These are phyloP conservation scores for Scleromitrula shiraiana DNA, from an alignment of 2,329 filamentous ascomycete species.

Conservation along the genomic window DNA sequence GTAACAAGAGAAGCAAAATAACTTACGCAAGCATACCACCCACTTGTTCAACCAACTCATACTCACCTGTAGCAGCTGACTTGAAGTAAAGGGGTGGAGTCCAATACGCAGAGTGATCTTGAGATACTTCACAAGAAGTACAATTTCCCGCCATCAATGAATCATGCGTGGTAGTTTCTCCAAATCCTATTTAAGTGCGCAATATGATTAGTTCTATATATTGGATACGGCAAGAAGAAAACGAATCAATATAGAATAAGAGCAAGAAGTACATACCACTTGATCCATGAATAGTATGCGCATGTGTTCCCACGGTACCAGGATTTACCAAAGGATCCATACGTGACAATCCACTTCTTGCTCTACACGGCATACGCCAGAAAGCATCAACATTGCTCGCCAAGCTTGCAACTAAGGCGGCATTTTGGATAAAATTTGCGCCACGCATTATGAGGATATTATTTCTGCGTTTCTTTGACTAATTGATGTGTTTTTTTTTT, in stretches of 20 bases:
- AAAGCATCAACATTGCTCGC: conserved; percentile 50
- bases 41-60: conserved; percentile 61
- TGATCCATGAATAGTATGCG: conserved; percentile 69
- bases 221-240: too few relatives aligned
- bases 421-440: background rate
- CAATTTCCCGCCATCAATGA: conserved; percentile 53
- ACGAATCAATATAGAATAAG: too few relatives aligned
- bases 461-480: background rate
- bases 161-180: conserved; percentile 45
- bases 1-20: conserved; percentile 2
- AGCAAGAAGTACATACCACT: conserved; percentile 49
- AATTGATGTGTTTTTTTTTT: background rate
- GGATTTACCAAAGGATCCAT: conserved; percentile 68
- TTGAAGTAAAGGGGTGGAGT: conserved; percentile 48
- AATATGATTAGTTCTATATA: too few relatives aligned
- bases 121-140: conserved; percentile 54
- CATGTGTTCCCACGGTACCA: conserved; percentile 53
- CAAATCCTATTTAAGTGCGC: conserved; percentile 67
- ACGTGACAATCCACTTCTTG: conserved; percentile 58
- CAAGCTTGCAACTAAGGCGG: background rate
- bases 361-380: conserved; percentile 83
- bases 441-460: conserved; percentile 1
- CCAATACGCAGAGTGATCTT: conserved; percentile 63
- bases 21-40: conserved; percentile 82
- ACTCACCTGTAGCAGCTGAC: conserved; percentile 33